These are phyloP conservation scores for Diversispora epigaea DNA, from an alignment of 192 early-diverging fungal genomes.

Conservation along the genomic window DNA sequence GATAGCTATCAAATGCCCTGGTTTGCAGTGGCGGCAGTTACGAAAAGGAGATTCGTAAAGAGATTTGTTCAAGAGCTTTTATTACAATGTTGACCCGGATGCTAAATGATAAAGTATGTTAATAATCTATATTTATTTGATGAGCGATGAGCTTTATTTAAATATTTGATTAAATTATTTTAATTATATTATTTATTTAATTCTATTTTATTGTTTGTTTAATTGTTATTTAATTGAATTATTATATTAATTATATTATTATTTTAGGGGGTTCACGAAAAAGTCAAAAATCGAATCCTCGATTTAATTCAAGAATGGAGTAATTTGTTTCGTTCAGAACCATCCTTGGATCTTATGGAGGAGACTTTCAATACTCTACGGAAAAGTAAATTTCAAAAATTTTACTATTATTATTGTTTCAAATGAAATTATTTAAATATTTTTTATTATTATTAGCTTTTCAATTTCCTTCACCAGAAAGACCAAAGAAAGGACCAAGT, in stretches of 20 bases:
- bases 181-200: not conserved
- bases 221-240: not conserved
- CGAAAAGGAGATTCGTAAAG: slow-evolving; percentile 54
- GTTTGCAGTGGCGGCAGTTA: slow-evolving; percentile 78
- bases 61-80: slow-evolving; percentile 85
- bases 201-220: not conserved
- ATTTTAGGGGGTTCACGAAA: slow-evolving; percentile 66
- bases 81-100: slow-evolving; percentile 75
- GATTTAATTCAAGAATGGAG: slow-evolving; percentile 93
- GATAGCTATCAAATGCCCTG: slow-evolving; percentile 78
- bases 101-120: slow-evolving; percentile 63
- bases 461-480: slow-evolving; percentile 74
- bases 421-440: not conserved
- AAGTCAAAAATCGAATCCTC: slow-evolving; percentile 75
- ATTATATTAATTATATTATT: not conserved
- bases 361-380: slow-evolving; percentile 67
- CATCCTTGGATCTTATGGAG: slow-evolving; percentile 77
- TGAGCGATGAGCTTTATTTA: not conserved
- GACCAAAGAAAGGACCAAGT: slow-evolving; percentile 73
- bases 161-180: not conserved
- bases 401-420: not conserved
- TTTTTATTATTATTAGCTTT: slow-evolving; percentile 38
- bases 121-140: not conserved
- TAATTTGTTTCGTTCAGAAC: slow-evolving; percentile 76
- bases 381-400: slow-evolving; percentile 39